Base-by-base conservation (phyloP, 306 rosid genomes). In the Vigna trinervia region DNA sequence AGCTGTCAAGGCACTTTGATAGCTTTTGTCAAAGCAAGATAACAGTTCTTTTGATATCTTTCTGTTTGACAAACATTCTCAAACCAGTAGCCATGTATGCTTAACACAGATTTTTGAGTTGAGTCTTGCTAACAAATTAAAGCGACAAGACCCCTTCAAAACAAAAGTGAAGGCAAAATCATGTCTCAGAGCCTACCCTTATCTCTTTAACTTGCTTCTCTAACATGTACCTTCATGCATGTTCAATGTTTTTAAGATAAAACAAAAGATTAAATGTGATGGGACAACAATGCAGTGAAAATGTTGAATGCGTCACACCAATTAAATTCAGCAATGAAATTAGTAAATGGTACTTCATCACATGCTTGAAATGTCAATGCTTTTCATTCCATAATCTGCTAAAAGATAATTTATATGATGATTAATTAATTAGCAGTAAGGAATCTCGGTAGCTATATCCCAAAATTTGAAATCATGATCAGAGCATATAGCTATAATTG, bases 1-100 rank as follows among this genome's bases (percentile, higher is more conserved):
- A 85, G 88, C 84, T 78, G 84, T 78, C 64, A 78, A 78, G 84
- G 73, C 81, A 78, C 88, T 85, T 78, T 74, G 84, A 38, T 85
- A 69, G 80, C 88, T 81, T 85, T 85, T 74, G 54, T 63, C 76
- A 81, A 85, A 85, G 87, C 76, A 76, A 20, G 32, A 69, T 64
- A n/a, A 30, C 56, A 65, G 76, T 80, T 76, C 69, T 76, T 80
- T 84, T 71, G 22, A 46, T 71, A 36, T 71, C 59, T 69, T 69
- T 79, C 38, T 51, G 46, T 69, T 75, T 84, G 81, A 71, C 83
- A 75, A 74, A 80, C 84, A 80, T 80, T 80, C 79, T 84, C 68
- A 28, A 75, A 79, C 82, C 81, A 75, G 30, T 50, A 75, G 82
- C 82, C 78, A 75, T 69, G 69, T 62, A 41, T 48, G 70, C 74